Evolutionary conservation across 495 filamentous ascomycete genomes (phyloP).

Genomic region (Ramalina intermedia): DNA sequence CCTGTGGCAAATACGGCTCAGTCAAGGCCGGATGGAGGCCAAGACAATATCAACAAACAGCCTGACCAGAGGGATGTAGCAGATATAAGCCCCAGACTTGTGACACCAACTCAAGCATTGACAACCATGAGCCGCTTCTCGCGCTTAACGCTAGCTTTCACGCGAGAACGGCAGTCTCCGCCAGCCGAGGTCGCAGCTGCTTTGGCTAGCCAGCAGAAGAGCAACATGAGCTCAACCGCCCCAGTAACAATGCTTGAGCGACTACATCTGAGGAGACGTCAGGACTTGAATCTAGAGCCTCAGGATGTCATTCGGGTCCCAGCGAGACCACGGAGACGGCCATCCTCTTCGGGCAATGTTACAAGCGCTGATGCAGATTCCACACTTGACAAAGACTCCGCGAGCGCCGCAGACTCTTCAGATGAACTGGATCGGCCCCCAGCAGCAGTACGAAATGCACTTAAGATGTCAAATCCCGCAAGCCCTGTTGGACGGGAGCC

Average conservation of each 20-base stretch:
- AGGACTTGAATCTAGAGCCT: constrained; percentile 17
- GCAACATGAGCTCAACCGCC: background rate
- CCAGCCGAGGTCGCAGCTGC: constrained; percentile 16
- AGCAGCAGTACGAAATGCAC: constrained; percentile 7
- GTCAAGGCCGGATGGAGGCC: background rate
- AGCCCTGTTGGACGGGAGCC: background rate
- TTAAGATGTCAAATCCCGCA: background rate
- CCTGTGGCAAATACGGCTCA: constrained; percentile 43
- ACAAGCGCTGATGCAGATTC: background rate
- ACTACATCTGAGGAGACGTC: constrained; percentile 15
- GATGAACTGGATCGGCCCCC: constrained; percentile 5
- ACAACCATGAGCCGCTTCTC: background rate
- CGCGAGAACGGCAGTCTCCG: constrained; percentile 11
- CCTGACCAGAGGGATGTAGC: background rate
- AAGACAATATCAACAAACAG: background rate
- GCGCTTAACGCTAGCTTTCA: constrained; percentile 12
- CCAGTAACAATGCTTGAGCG: constrained; percentile 14
- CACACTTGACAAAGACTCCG: background rate
- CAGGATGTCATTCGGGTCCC: constrained; percentile 56
- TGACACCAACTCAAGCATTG: background rate
- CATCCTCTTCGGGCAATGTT: background rate
- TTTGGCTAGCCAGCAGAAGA: constrained; percentile 5
- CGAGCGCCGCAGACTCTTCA: background rate
- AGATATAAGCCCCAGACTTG: background rate
- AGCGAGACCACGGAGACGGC: constrained; percentile 36